Conservation (phyloP, 2,329 filamentous ascomycete species). For the Cordyceps militaris region DNA sequence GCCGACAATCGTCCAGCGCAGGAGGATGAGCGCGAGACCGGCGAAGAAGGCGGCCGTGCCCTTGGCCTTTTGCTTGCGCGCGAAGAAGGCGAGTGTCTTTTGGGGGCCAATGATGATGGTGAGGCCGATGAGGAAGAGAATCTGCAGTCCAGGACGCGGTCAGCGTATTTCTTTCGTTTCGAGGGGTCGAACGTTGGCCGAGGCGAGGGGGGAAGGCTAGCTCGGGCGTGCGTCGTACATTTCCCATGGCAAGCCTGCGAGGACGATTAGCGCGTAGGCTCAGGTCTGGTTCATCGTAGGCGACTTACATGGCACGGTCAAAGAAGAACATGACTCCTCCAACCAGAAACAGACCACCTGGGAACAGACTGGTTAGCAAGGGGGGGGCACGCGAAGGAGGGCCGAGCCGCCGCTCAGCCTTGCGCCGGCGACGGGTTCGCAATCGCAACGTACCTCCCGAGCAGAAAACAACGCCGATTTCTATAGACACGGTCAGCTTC, state of each 20-base stretch:
- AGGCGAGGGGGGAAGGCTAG: slow-evolving; percentile 7
- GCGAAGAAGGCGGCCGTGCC: slow-evolving; percentile 82
- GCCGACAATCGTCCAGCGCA: slow-evolving; percentile 86
- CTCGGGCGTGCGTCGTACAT: slow-evolving; percentile 47
- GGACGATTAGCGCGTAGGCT: slow-evolving; percentile 13
- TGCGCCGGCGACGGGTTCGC: slow-evolving; percentile 17
- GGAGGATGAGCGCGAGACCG: slow-evolving; percentile 76
- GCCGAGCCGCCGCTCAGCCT: background rate
- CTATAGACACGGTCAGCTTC: slow-evolving; percentile 44
- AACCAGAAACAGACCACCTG: slow-evolving; percentile 90
- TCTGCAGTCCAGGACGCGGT: slow-evolving; percentile 42
- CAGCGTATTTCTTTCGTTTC: background rate
- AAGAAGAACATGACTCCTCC: slow-evolving; percentile 96
- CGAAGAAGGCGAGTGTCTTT: slow-evolving; percentile 92
- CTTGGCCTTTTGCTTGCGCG: slow-evolving; percentile 83
- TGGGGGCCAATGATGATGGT: slow-evolving; percentile 90
- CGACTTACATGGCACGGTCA: slow-evolving; percentile 79
- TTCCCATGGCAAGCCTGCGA: slow-evolving; percentile 88
- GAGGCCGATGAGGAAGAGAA: slow-evolving; percentile 94
- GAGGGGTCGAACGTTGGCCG: slow-evolving; percentile 8
- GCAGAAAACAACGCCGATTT: slow-evolving; percentile 96
- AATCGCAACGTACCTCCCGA: slow-evolving; percentile 69
- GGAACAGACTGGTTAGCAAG: slow-evolving; percentile 15
- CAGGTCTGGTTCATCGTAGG: background rate
- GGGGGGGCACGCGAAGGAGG: slow-evolving; percentile 4